Conservation (phyloP, 2,329 filamentous ascomycete species). For the Cercospora nicotianae region DNA sequence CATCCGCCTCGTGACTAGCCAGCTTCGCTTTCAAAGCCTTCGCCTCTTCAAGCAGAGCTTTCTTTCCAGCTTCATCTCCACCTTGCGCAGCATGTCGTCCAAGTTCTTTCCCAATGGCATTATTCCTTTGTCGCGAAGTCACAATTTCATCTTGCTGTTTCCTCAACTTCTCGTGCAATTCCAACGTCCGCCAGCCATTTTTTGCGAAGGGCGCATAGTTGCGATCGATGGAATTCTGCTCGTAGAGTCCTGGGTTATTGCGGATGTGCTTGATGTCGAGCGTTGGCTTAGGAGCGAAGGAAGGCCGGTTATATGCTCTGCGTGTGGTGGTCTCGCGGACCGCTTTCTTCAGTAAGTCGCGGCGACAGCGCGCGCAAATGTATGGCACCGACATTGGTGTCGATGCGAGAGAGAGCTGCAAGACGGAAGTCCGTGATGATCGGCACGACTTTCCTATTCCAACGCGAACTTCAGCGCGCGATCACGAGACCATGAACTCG, state of each 20-base stretch:
- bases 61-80: constrained; percentile 36
- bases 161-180: constrained; percentile 50
- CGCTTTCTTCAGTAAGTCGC: not conserved
- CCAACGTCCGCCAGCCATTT: constrained; percentile 55
- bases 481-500: not conserved
- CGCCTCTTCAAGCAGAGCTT: constrained; percentile 62
- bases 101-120: constrained; percentile 59
- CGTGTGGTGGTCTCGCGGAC: not conserved
- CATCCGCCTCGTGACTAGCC: constrained; percentile 59
- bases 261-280: constrained; percentile 90
- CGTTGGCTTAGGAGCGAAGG: constrained; percentile 73
- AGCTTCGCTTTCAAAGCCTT: constrained; percentile 65
- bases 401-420: not conserved
- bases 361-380: constrained; percentile 23
- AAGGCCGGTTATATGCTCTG: constrained; percentile 54
- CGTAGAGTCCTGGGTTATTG: constrained; percentile 75
- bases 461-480: not conserved
- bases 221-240: constrained; percentile 77
- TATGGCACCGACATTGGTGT: constrained; percentile 20
- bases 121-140: constrained; percentile 64
- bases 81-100: constrained; percentile 40
- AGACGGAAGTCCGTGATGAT: constrained; percentile 2
- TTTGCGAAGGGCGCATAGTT: constrained; percentile 67
- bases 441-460: constrained; percentile 7
- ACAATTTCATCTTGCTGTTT: constrained; percentile 60